Evolutionary conservation across 225 moss, liverwort and hornwort genomes (phyloP).

Genomic region (Asterella californica): DNA sequence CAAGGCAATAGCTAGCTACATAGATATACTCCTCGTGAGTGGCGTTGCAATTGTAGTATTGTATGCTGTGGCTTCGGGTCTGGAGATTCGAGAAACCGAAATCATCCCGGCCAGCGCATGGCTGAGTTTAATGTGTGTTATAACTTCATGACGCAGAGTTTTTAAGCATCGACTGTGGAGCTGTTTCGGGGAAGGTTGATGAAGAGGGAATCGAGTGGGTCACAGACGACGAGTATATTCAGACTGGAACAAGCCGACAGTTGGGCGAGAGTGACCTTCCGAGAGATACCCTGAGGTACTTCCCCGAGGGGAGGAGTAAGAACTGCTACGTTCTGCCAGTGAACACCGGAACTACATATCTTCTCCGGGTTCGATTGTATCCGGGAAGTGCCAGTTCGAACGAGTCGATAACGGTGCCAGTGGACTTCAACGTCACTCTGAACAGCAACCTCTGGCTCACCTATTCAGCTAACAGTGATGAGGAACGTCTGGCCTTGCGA

Average conservation of each 20-base stretch:
- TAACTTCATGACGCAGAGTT: no score
- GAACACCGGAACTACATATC: not conserved
- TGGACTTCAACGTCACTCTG: constrained; percentile 2
- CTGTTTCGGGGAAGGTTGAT: not conserved
- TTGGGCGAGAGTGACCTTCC: not conserved
- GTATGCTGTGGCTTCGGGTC: no score
- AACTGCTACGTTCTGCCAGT: constrained; percentile 1
- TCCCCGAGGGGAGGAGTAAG: not conserved
- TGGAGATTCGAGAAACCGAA: no score
- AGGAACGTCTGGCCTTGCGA: not conserved
- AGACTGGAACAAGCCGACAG: not conserved
- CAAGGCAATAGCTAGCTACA: no score
- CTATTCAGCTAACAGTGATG: not conserved
- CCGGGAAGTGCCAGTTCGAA: not conserved
- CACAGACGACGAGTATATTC: not conserved
- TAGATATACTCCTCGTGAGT: no score
- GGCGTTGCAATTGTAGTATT: no score
- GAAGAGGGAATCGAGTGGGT: not conserved
- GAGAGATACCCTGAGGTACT: not conserved
- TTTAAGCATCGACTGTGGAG: constrained; percentile 8
- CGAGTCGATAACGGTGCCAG: not conserved
- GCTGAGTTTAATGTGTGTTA: no score
- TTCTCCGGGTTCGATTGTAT: not conserved
- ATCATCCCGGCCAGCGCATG: no score
- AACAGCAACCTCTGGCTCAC: not conserved